These are phyloP conservation scores for Cajanus cajan DNA, from an alignment of 306 rosid species.

Conservation along the genomic window DNA sequence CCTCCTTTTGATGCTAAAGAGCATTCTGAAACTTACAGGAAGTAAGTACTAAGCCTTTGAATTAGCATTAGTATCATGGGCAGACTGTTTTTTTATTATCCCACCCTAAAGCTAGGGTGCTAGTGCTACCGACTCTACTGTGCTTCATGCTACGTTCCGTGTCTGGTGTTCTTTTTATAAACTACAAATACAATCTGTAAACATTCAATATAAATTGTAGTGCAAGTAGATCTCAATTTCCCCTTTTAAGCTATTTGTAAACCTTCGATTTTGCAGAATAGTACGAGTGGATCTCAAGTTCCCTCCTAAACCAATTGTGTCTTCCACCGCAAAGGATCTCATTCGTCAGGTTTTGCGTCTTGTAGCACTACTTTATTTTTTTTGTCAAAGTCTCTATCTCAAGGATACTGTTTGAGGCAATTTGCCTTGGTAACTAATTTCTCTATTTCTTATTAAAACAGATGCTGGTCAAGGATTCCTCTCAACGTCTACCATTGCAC, in stretches of 20 bases:
- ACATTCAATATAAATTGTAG: not conserved
- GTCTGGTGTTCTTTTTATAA: not conserved
- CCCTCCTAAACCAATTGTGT: conserved; percentile 88
- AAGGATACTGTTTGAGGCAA: not conserved
- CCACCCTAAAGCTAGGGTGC: not conserved
- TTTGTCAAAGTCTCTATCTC: not conserved
- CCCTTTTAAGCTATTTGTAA: conserved; percentile 20
- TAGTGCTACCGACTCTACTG: not conserved
- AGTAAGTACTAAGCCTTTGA: conserved; percentile 42
- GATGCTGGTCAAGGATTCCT: conserved; percentile 95
- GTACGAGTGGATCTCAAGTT: conserved; percentile 95
- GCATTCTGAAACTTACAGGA: conserved; percentile 95
- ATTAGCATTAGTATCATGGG: not conserved
- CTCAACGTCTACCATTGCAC: conserved; percentile 81
- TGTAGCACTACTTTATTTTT: not conserved
- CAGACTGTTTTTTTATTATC: not conserved
- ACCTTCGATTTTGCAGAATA: conserved; percentile 52
- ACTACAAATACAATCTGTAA: not conserved
- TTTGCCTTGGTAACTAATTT: not conserved
- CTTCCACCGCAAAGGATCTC: conserved; percentile 91
- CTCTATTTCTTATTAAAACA: conserved; percentile 25
- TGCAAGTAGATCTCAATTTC: conserved; percentile 89
- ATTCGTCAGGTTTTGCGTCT: conserved; percentile 91
- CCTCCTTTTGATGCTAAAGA: conserved; percentile 99
- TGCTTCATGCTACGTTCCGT: not conserved